phyloP scores from a whole-genome alignment of 202 grass and related monocot species.

The Musa balbisiana region DNA sequence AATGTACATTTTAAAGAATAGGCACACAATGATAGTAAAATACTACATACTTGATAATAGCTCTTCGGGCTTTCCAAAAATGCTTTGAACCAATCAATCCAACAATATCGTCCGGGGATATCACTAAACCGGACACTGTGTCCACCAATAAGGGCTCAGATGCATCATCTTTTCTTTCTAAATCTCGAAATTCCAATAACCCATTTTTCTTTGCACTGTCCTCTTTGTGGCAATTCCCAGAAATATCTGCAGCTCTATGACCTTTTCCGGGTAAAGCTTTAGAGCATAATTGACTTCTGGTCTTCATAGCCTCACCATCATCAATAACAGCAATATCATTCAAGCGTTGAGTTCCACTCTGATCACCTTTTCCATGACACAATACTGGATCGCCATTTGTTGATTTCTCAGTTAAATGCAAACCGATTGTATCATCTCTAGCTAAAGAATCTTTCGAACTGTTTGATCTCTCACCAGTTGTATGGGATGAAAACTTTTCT shows the following conservation, averaged over 20 bases:
- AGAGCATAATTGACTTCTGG: constrained; percentile 17
- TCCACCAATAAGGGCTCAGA: constrained; percentile 41
- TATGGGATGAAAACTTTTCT: constrained; percentile 28
- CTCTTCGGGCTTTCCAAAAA: constrained; percentile 95
- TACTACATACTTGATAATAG: constrained; percentile 83
- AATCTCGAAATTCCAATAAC: constrained; percentile 12
- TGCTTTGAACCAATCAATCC: constrained; percentile 70
- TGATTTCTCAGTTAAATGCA: constrained; percentile 29
- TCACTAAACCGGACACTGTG: constrained; percentile 32
- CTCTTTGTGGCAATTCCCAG: constrained; percentile 21
- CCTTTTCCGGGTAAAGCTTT: constrained; percentile 12
- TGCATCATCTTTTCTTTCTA: constrained; percentile 35
- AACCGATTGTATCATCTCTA: constrained; percentile 13
- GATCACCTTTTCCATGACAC: not conserved
- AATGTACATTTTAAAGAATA: not conserved
- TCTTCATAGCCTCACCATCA: constrained; percentile 14
- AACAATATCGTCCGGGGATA: constrained; percentile 84
- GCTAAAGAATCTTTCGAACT: constrained; percentile 25
- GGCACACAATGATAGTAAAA: not conserved
- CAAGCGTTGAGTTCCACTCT: not conserved
- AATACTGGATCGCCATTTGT: constrained; percentile 6
- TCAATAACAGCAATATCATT: constrained; percentile 9
- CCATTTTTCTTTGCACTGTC: constrained; percentile 37
- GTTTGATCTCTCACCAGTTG: not conserved
- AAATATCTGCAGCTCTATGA: constrained; percentile 27